Evolutionary conservation across 192 early-diverging fungal species (phyloP), one percentile per base, ranked within the genome.

Genomic region (Rhizoclosmatium globosum): DNA sequence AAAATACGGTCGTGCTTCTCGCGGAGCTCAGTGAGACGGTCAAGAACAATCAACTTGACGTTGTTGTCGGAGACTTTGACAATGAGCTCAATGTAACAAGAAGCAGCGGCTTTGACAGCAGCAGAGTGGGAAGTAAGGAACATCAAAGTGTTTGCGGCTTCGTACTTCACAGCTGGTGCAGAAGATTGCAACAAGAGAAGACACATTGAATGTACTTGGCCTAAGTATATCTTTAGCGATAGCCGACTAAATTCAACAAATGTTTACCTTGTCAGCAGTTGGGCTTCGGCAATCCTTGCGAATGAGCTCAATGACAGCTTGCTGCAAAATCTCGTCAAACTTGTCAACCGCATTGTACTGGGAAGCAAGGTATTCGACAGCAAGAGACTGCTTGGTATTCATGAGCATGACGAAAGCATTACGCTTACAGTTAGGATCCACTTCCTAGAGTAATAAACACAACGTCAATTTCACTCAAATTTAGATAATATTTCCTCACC

Each of bases 11-110:
- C 94, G 81, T 98, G 94, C 81, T 96, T 95, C 70, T 90, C 89
- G 64, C 94, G 93, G 78, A 99, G 83, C 75, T 97, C 97, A 62
- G 93, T 91, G 43, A 99, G 84, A 41, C 94, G 90, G 80, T 96
- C 94, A 57, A 99, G 87, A 7, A 98, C 96, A 84, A 96, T 99
- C 70, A 99, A 84, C 84, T 98, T 98, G 60, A 99, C 92, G 82
- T 99, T 99, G 86, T 98, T 99, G 81, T 99, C 98, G 7, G 97
- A 91, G 79, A 95, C 98, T 82, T 96, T 95, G 21, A 94, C 85
- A 68, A 94, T 93, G 48, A 99, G 89, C 64, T 96, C 90, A 67
- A 99, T 96, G 76, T 97, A 98, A 82, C 93, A 94, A 21, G 90
- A 82, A 0, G 96, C 97, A 7, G 95, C 96, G 56, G 95, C 95